Conservation (phyloP, 129 eudicot genomes). For the Artemisia annua region DNA sequence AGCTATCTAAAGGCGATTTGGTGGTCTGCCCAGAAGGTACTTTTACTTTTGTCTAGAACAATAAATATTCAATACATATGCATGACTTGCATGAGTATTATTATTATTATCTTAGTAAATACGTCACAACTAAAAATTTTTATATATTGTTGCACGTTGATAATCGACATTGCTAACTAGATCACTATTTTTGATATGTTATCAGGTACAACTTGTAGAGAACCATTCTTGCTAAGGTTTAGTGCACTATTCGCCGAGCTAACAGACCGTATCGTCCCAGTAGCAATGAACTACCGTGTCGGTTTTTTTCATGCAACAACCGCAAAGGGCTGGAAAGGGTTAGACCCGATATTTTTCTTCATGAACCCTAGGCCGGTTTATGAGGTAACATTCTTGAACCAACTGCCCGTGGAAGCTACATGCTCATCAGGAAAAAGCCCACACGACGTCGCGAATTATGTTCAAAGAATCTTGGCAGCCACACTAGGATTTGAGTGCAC, state of each 20-base stretch:
- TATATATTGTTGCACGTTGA: no score
- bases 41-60: no score
- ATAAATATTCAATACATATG: no score
- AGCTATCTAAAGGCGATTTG: slow-evolving; percentile 64
- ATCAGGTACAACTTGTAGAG: slow-evolving; percentile 34
- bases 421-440: slow-evolving; percentile 93
- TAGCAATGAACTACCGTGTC: slow-evolving; percentile 40
- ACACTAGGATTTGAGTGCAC: slow-evolving; percentile 96
- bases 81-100: no score
- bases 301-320: slow-evolving; percentile 57
- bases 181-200: no score
- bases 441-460: slow-evolving; percentile 90
- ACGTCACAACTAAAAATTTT: no score
- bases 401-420: slow-evolving; percentile 78
- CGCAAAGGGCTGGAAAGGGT: slow-evolving; percentile 85
- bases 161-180: no score
- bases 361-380: slow-evolving; percentile 44
- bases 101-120: no score
- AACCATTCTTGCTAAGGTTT: slow-evolving; percentile 40
- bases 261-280: slow-evolving; percentile 43
- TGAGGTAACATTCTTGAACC: slow-evolving; percentile 40
- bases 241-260: slow-evolving; percentile 42
- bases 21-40: slow-evolving; percentile 39
- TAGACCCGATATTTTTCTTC: slow-evolving; percentile 83
- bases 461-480: slow-evolving; percentile 82